A percentile compares a stretch with the other conserved stretches of the same genome.
phyloP scores from a whole-genome alignment of 1,139 yeast species.

The Pichia sp. region DNA sequence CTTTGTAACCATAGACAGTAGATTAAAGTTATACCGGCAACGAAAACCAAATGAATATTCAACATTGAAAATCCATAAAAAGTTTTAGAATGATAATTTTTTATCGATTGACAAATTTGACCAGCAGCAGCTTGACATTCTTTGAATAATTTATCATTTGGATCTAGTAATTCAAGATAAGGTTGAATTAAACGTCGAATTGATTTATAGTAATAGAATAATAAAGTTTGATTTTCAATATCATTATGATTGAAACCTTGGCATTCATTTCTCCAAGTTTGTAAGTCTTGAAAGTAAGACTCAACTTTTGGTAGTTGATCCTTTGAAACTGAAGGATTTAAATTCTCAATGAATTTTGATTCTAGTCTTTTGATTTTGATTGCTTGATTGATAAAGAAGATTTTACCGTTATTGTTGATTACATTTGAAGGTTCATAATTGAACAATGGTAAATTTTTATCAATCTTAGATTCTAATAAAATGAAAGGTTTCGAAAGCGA shows the following conservation, averaged over 20 bases:
- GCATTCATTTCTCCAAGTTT: slow-evolving; percentile 46
- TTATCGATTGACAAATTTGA: slow-evolving; percentile 51
- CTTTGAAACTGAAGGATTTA: slow-evolving; percentile 28
- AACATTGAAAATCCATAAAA: slow-evolving; percentile 53
- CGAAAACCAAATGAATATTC: slow-evolving; percentile 55
- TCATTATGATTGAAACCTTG: slow-evolving; percentile 33
- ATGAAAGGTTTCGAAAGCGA: slow-evolving; percentile 50
- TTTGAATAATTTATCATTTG: slow-evolving; percentile 48
- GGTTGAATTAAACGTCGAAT: slow-evolving; percentile 53
- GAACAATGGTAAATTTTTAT: slow-evolving; percentile 42
- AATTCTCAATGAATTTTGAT: slow-evolving; percentile 45
- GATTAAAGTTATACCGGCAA: slow-evolving; percentile 55
- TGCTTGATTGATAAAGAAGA: slow-evolving; percentile 45
- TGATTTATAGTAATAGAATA: slow-evolving; percentile 49
- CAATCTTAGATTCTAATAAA: slow-evolving; percentile 41
- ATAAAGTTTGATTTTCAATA: slow-evolving; percentile 47
- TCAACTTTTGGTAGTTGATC: slow-evolving; percentile 40
- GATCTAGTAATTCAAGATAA: slow-evolving; percentile 48
- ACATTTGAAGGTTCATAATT: slow-evolving; percentile 34
- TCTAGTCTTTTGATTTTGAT: slow-evolving; percentile 49
- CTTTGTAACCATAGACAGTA: slow-evolving; percentile 58
- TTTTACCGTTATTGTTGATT: slow-evolving; percentile 32
- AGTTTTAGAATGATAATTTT: slow-evolving; percentile 52
- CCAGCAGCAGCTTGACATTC: slow-evolving; percentile 64
- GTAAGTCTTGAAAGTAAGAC: slow-evolving; percentile 40